Percentiles rank a stretch among this genome's conserved stretches.
phyloP scores from a whole-genome alignment of 192 early-diverging fungal genomes.

The Funneliformis geosporum region DNA sequence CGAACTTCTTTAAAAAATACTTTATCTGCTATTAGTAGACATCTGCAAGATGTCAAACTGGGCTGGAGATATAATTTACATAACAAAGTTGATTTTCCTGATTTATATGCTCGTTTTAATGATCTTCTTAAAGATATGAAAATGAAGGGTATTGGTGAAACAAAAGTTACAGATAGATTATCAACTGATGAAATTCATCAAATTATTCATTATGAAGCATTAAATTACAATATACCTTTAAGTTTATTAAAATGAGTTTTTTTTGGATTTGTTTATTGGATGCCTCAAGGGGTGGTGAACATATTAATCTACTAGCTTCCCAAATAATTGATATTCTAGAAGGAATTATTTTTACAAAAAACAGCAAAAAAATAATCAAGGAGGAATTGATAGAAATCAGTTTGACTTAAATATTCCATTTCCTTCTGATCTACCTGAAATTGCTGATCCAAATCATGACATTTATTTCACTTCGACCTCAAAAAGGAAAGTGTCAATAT shows the following conservation, averaged over 20 bases:
- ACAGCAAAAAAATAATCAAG: conserved; percentile 4
- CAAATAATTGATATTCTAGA: background rate
- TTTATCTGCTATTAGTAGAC: background rate
- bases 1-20: no score
- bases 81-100: background rate
- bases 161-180: no score
- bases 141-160: no score
- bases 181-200: no score
- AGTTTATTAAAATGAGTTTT: no score
- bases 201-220: no score
- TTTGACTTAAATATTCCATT: background rate
- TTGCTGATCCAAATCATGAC: background rate
- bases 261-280: background rate
- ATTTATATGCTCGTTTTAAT: no score
- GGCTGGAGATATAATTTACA: background rate
- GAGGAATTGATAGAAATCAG: background rate
- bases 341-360: background rate
- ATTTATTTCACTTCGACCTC: background rate
- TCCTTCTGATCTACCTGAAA: background rate
- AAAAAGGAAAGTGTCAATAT: background rate
- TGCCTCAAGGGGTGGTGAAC: background rate
- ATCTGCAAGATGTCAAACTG: background rate
- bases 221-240: no score
- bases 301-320: background rate
- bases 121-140: no score